Percentiles rank a stretch among this genome's conserved stretches.
Evolutionary conservation across 108 stramenopile species (phyloP).

Genomic region (Mediolabrus comicus): DNA sequence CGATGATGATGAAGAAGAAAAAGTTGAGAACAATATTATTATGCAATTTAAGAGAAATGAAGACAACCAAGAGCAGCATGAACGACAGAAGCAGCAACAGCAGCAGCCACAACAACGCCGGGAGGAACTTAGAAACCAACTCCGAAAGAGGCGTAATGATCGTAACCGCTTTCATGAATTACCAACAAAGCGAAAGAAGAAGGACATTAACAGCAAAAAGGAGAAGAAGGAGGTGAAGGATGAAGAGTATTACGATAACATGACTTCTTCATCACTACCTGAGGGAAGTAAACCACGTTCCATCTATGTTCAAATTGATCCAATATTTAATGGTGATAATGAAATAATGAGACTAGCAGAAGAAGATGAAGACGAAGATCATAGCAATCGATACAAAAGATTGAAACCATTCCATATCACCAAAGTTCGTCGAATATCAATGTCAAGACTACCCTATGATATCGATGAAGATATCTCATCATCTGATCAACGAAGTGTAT

Average conservation of each 20-base stretch:
- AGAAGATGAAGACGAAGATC: background rate
- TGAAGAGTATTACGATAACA: background rate
- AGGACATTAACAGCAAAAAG: background rate
- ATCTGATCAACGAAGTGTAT: constrained; percentile 14
- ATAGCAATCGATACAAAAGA: background rate
- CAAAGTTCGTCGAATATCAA: constrained; percentile 1
- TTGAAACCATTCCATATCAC: background rate
- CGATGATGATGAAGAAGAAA: no score
- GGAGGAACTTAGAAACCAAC: background rate
- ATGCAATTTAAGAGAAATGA: no score
- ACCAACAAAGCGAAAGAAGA: background rate
- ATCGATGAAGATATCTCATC: constrained; percentile 3
- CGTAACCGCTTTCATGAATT: background rate
- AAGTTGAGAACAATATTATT: no score
- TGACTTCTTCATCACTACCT: background rate
- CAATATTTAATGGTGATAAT: background rate
- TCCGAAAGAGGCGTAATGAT: background rate
- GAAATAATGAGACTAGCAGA: no score
- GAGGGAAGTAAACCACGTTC: background rate
- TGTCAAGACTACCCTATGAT: constrained; percentile 3
- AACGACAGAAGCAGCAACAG: no score
- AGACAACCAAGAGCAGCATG: no score
- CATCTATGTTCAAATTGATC: background rate
- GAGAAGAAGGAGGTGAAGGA: background rate
- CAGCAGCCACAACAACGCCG: background rate